These are phyloP conservation scores for Sporothrix euskadiensis DNA, from an alignment of 2,329 filamentous ascomycete genomes.

Conservation along the genomic window DNA sequence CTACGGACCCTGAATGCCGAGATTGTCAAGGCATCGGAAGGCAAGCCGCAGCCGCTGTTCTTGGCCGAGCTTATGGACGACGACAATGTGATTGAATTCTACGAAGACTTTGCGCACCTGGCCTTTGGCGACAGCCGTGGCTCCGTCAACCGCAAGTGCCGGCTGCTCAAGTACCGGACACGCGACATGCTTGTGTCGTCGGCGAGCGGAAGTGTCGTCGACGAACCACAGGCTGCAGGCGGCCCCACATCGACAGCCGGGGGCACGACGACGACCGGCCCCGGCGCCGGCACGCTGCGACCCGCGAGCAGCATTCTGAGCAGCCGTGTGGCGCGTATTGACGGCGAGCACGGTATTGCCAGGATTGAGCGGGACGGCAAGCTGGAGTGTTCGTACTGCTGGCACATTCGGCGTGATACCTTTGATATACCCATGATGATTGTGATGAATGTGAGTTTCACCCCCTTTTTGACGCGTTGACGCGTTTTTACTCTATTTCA, in stretches of 20 bases:
- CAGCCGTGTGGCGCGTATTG: slow-evolving; percentile 62
- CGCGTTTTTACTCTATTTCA: not conserved
- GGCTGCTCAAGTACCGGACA: slow-evolving; percentile 85
- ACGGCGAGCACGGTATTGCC: slow-evolving; percentile 76
- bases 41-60: slow-evolving; percentile 75
- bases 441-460: slow-evolving; percentile 85
- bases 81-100: slow-evolving; percentile 89
- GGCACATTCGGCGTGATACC: slow-evolving; percentile 93
- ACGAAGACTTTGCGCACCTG: slow-evolving; percentile 89
- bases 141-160: slow-evolving; percentile 78
- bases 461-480: not conserved
- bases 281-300: slow-evolving; percentile 39
- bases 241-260: slow-evolving; percentile 35
- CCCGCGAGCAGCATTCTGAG: slow-evolving; percentile 54
- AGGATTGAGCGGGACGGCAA: slow-evolving; percentile 83
- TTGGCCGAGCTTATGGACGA: slow-evolving; percentile 91
- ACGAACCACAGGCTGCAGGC: slow-evolving; percentile 33
- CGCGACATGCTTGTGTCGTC: slow-evolving; percentile 56
- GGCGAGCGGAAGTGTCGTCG: slow-evolving; percentile 37
- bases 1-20: slow-evolving; percentile 44
- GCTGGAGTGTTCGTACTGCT: slow-evolving; percentile 93
- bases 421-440: slow-evolving; percentile 99
- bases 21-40: slow-evolving; percentile 43
- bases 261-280: slow-evolving; percentile 24
- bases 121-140: slow-evolving; percentile 90